Conservation (phyloP, 208 protist genomes). For the Novymonas esmeraldas region DNA sequence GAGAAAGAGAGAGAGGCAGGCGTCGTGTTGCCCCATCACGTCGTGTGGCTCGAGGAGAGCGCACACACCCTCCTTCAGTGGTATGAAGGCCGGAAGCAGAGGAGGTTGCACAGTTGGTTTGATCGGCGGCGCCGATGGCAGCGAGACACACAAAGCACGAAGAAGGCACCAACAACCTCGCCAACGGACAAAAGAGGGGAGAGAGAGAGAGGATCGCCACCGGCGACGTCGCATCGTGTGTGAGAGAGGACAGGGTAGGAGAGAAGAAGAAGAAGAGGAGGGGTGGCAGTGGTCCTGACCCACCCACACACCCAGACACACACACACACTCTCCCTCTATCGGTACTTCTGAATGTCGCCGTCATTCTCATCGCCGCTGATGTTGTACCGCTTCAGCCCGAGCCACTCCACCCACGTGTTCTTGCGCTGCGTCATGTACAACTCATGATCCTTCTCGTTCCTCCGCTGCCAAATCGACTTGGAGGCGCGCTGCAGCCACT, state of each 20-base stretch:
- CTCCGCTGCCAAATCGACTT: constrained; percentile 84
- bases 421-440: constrained; percentile 90
- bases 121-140: too few species aligned
- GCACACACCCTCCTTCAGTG: too few species aligned
- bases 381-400: constrained; percentile 88
- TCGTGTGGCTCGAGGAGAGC: too few species aligned
- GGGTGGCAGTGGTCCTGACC: too few species aligned
- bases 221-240: background rate
- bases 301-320: background rate
- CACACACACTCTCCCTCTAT: background rate
- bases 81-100: too few species aligned
- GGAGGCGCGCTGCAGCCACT: constrained; percentile 77
- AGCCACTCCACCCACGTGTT: constrained; percentile 85
- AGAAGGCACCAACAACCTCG: too few species aligned
- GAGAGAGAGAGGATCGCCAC: background rate
- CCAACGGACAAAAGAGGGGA: background rate
- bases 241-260: background rate
- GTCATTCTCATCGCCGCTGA: constrained; percentile 78
- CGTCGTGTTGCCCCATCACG: too few species aligned
- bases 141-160: background rate
- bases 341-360: constrained; percentile 82
- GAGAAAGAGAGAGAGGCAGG: too few species aligned
- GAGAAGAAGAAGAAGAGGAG: background rate
- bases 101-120: too few species aligned
- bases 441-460: constrained; percentile 84